Evolutionary conservation across 768 basidiomycete species (phyloP), one percentile per base, ranked within the genome.

Genomic region (Russula sp.): DNA sequence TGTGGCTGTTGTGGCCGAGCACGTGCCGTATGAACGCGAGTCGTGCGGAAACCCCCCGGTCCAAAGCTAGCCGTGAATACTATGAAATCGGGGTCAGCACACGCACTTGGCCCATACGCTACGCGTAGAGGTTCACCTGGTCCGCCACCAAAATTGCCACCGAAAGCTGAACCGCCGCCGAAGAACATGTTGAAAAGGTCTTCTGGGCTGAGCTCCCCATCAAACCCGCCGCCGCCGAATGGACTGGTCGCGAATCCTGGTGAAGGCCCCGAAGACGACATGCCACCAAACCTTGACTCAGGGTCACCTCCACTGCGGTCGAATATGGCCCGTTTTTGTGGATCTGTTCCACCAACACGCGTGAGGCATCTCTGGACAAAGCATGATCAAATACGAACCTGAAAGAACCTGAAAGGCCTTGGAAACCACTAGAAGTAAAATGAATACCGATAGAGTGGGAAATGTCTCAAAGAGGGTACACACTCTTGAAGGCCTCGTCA

Each of bases 121-220:
- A 67, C 69, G 40, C 71, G 73, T 59, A 63, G 27, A 56, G 58
- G 31, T 67, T 56, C 66, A 73, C 73, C 69, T 64, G 84, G 83
- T 2, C 83, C 80, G 11, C 81, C 78, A n/a, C 85, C 83, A 72
- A 45, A 85, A 82, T 37, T 44, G 44, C 44, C 44, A 6, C 80
- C 79, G 31, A 81, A 84, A 61, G 79, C 81, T 1, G 81, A 80
- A 20, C 80, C 84, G 27, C 89, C 89, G 18, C 93, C 93, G 73
- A 98, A 98, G 83, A 98, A 97, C 90, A 96, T 94, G 72, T 98
- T 96, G 78, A 98, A 98, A 60, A 98, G 72, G 62, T 98, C 96
- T 75, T 98, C 96, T 6, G 96, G 94, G 61, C 89, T 94, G 68
- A 98, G 78, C 75, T 98, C 95, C 59, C 84, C 85, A 13, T 91